Evolutionary conservation across 257 asterid genomes (phyloP).

Genomic region (Gentiana straminea): DNA sequence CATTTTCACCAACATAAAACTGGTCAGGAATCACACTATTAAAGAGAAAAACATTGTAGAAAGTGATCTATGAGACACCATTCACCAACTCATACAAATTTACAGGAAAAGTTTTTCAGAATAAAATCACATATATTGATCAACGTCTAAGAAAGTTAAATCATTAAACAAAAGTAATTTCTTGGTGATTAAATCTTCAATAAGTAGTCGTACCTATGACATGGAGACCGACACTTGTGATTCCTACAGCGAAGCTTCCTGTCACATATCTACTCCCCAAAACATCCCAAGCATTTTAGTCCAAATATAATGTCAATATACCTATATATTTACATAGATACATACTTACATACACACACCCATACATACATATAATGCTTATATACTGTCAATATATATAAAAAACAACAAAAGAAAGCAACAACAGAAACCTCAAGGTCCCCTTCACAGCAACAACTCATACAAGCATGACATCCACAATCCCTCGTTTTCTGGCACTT

Average conservation of each 20-base stretch:
- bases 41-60: no score
- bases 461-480: slow-evolving; percentile 88
- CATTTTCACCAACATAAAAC: not conserved
- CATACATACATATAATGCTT: no score
- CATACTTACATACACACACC: no score
- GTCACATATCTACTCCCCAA: slow-evolving; percentile 62
- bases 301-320: not conserved
- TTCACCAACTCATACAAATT: not conserved
- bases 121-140: no score
- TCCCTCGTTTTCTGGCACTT: slow-evolving; percentile 76
- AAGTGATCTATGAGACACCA: not conserved
- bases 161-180: slow-evolving; percentile 7
- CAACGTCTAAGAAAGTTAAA: no score
- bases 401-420: not conserved
- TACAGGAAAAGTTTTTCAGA: not conserved
- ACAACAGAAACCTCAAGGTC: slow-evolving; percentile 86
- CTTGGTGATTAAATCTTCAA: no score
- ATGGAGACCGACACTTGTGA: slow-evolving; percentile 96
- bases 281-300: slow-evolving; percentile 4
- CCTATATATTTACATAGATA: no score
- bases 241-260: slow-evolving; percentile 94
- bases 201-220: slow-evolving; percentile 95
- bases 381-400: no score
- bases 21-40: not conserved
- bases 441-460: slow-evolving; percentile 91